Conservation (phyloP, 257 asterid species). For the Lithospermum erythrorhizon region DNA sequence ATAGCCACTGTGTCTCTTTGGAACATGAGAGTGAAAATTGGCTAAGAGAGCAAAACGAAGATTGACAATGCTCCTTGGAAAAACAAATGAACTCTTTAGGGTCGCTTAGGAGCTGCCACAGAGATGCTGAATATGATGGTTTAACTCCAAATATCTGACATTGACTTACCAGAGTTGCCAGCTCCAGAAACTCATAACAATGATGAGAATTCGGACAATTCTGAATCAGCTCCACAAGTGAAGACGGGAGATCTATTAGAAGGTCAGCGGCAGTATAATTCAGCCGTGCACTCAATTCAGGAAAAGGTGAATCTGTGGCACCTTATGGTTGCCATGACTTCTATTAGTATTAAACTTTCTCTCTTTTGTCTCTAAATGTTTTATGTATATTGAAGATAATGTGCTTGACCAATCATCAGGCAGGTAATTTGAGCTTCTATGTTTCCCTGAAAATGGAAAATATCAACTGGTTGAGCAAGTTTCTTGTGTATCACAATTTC, state of each 20-base stretch:
- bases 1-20: too few relatives aligned
- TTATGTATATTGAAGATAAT: not conserved
- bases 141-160: constrained; percentile 44
- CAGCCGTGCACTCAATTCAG: constrained; percentile 96
- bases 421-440: not conserved
- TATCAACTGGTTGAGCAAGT: not conserved
- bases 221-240: constrained; percentile 37
- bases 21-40: constrained; percentile 99
- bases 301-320: constrained; percentile 58
- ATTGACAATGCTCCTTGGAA: constrained; percentile 90
- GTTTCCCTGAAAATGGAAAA: not conserved
- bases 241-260: constrained; percentile 84
- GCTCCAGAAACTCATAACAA: constrained; percentile 59
- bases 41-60: constrained; percentile 98
- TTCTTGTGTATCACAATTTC: not conserved
- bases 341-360: not conserved
- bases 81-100: constrained; percentile 89
- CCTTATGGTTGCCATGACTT: not conserved
- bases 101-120: constrained; percentile 96
- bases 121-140: constrained; percentile 79
- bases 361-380: not conserved
- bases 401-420: not conserved
- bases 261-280: constrained; percentile 94
- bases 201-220: constrained; percentile 50
- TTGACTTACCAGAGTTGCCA: constrained; percentile 45